phyloP scores from a whole-genome alignment of 148 eudicot species.

The Rhododendron williamsianum region DNA sequence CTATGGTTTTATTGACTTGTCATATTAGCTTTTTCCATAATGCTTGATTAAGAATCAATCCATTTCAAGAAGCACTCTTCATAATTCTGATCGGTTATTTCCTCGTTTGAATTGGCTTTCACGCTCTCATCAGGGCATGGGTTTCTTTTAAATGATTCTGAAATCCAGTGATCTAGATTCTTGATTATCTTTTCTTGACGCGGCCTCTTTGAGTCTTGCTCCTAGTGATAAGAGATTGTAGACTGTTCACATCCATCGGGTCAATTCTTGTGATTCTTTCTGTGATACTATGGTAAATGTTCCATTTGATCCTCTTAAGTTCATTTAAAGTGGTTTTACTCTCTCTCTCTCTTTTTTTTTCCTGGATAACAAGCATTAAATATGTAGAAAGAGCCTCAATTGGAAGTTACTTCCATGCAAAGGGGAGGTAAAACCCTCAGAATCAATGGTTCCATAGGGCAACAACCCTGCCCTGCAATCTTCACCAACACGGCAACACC shows the following conservation, averaged over 20 bases:
- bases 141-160: not conserved
- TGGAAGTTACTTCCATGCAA: not conserved
- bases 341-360: too few relatives aligned
- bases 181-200: not conserved
- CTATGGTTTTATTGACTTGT: not conserved
- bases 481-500: not conserved
- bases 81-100: not conserved
- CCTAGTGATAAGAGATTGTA: not conserved
- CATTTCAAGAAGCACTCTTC: not conserved
- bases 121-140: not conserved
- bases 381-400: not conserved
- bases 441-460: not conserved
- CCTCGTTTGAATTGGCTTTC: not conserved
- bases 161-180: not conserved
- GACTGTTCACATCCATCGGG: not conserved
- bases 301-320: not conserved
- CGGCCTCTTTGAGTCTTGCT: not conserved
- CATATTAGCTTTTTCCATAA: not conserved
- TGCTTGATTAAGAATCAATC: not conserved
- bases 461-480: not conserved
- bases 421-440: not conserved
- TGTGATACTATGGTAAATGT: not conserved
- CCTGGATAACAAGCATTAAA: not conserved
- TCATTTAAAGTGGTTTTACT: not conserved
- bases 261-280: not conserved